Evolutionary conservation across 176 grass and related monocot species (phyloP).

Genomic region (Urochloa ruziziensis): DNA sequence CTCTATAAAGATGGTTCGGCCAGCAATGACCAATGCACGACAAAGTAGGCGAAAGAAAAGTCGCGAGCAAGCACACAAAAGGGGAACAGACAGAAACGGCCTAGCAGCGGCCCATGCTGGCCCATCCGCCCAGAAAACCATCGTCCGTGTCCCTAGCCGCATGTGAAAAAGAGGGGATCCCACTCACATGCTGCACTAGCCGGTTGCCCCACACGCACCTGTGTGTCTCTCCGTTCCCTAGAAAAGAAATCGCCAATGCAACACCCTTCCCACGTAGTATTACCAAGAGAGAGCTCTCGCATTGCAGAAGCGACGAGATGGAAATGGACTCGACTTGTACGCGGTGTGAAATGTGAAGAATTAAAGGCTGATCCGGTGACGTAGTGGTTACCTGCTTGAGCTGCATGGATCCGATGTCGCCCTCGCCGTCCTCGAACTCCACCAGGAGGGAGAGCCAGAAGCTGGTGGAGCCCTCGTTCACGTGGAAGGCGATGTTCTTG

Average conservation of each 20-base stretch:
- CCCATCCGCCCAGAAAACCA: constrained; percentile 28
- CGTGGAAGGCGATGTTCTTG: constrained; percentile 88
- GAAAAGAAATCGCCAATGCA: neutral
- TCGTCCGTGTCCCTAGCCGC: constrained; percentile 20
- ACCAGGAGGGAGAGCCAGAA: constrained; percentile 96
- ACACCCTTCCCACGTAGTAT: neutral
- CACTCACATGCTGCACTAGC: neutral
- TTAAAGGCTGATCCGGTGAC: no score
- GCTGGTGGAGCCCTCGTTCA: constrained; percentile 85
- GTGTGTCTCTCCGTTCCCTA: neutral
- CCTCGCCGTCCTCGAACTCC: constrained; percentile 94
- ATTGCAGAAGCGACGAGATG: neutral
- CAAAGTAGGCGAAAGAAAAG: neutral
- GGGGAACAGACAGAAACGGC: neutral
- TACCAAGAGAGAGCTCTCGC: neutral
- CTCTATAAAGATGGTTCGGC: neutral
- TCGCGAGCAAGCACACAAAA: neutral
- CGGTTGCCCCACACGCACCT: neutral
- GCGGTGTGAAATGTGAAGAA: neutral
- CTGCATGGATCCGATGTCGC: constrained; percentile 91
- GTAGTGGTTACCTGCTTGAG: constrained; percentile 60
- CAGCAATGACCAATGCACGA: neutral
- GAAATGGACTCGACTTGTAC: neutral
- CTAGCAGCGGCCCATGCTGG: neutral
- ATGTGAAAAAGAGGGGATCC: neutral